Percentiles rank a stretch among this genome's conserved stretches.
phyloP scores from a whole-genome alignment of 805 yeast species.

The Candida peoriensis region DNA sequence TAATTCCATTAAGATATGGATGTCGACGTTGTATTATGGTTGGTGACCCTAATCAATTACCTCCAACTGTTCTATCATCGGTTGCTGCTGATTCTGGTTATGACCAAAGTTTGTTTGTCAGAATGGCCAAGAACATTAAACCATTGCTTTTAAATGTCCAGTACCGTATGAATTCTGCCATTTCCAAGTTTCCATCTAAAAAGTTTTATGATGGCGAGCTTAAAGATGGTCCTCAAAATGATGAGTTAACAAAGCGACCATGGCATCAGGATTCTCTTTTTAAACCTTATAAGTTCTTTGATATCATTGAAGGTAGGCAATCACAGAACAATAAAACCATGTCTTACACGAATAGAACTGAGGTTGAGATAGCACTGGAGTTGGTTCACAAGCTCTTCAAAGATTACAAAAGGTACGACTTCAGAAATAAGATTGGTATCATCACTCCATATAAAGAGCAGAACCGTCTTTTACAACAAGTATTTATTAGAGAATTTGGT shows the following conservation, averaged over 20 bases:
- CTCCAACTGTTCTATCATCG: conserved; percentile 92
- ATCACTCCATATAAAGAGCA: conserved; percentile 96
- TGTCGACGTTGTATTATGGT: conserved; percentile 91
- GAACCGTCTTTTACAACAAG: conserved; percentile 48
- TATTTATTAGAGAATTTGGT: conserved; percentile 61
- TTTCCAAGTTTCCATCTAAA: conserved; percentile 78
- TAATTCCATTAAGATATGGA: conserved; percentile 90
- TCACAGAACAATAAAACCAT: conserved; percentile 56
- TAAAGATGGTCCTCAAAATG: conserved; percentile 77
- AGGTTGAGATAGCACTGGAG: conserved; percentile 70
- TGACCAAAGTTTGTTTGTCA: conserved; percentile 88
- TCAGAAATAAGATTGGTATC: conserved; percentile 75
- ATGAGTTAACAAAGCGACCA: conserved; percentile 47
- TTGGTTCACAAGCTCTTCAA: conserved; percentile 50
- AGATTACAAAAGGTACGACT: conserved; percentile 41
- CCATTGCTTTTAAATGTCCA: conserved; percentile 79
- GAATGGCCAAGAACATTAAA: conserved; percentile 72
- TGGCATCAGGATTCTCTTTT: conserved; percentile 67
- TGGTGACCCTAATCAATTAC: conserved; percentile 97
- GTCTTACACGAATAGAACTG: conserved; percentile 67
- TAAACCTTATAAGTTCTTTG: conserved; percentile 76
- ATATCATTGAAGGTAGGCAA: conserved; percentile 60
- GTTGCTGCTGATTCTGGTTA: conserved; percentile 76
- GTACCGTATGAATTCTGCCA: conserved; percentile 96
- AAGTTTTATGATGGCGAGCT: conserved; percentile 75